Conservation (phyloP, 2,329 filamentous ascomycete species). For the Chaetomiaceae sp. region DNA sequence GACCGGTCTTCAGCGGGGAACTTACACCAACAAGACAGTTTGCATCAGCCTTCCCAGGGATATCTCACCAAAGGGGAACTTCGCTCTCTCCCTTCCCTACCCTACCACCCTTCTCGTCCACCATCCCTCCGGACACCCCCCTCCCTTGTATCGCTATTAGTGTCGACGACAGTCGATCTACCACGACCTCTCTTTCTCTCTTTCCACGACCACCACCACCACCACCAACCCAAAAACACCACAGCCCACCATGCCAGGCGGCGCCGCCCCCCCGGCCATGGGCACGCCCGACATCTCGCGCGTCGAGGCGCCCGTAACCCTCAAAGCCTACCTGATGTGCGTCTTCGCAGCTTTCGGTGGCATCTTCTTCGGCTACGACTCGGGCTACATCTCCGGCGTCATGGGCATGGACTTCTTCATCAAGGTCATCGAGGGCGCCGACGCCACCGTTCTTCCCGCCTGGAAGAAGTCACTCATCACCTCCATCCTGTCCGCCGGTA, state of each 20-base stretch:
- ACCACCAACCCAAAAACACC: neutral
- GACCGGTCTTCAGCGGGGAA: no score
- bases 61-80: neutral
- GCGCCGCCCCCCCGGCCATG: conserved; percentile 7
- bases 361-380: conserved; percentile 57
- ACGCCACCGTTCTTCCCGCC: conserved; percentile 17
- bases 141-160: no score
- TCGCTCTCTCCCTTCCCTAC: neutral
- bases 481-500: conserved; percentile 59
- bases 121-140: neutral
- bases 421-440: conserved; percentile 24
- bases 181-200: no score
- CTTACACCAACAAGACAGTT: no score
- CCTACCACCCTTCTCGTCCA: neutral
- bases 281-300: conserved; percentile 46
- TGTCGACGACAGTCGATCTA: no score
- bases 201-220: neutral
- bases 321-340: conserved; percentile 57
- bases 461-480: conserved; percentile 46
- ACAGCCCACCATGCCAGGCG: conserved; percentile 15
- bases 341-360: conserved; percentile 57
- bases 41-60: no score
- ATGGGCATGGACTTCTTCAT: conserved; percentile 37
- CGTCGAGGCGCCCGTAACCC: conserved; percentile 53
- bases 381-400: conserved; percentile 51